Conservation (phyloP, 441 rosid genomes). For the Jatropha multifida region DNA sequence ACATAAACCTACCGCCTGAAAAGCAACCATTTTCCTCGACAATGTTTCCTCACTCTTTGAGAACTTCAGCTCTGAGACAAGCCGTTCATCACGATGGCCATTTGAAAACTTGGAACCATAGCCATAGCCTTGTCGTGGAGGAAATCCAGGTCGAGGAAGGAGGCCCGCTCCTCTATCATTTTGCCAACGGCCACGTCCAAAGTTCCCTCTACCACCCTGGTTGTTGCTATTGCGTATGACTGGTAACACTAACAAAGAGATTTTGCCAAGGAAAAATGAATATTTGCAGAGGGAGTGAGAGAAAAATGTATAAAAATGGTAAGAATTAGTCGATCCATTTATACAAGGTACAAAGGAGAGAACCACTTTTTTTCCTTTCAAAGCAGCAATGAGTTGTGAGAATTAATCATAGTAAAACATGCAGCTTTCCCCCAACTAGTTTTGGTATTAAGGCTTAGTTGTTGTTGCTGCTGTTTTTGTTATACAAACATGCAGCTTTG, state of each 20-base stretch:
- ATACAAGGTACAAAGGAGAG: not conserved
- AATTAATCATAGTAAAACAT: constrained; percentile 2
- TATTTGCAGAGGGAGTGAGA: not conserved
- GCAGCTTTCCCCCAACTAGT: no score
- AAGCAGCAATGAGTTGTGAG: not conserved
- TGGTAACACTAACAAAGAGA: constrained; percentile 62
- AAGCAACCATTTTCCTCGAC: constrained; percentile 68
- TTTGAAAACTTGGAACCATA: constrained; percentile 60
- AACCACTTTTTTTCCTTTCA: not conserved
- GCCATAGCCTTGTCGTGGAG: constrained; percentile 73
- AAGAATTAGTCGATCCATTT: not conserved
- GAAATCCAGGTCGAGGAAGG: constrained; percentile 88
- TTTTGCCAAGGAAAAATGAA: not conserved
- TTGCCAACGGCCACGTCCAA: constrained; percentile 85
- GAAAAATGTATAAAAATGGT: not conserved
- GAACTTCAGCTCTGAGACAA: constrained; percentile 88
- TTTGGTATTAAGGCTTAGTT: no score
- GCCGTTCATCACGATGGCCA: constrained; percentile 82
- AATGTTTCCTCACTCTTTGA: constrained; percentile 83
- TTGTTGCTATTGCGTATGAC: constrained; percentile 46
- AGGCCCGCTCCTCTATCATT: constrained; percentile 89
- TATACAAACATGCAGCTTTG: no score
- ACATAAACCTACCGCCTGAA: constrained; percentile 71
- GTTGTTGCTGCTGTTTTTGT: no score
- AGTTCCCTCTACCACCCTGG: constrained; percentile 57